Base-by-base conservation (phyloP, 176 grass and related monocot species). In the Musa itinerans region DNA sequence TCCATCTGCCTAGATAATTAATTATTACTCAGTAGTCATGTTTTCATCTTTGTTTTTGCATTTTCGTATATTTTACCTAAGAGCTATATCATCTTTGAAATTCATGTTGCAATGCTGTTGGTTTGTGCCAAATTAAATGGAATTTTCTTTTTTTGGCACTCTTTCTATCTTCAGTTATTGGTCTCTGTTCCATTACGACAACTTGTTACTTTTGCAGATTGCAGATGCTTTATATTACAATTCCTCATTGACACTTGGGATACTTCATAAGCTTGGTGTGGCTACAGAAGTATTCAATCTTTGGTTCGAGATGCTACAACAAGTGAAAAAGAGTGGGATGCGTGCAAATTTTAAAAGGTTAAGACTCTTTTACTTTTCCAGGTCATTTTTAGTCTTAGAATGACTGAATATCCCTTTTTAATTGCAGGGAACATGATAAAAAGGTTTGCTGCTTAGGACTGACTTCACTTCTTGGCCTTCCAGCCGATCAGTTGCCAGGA, bases 141-240 rank as follows among this genome's bases (percentile, higher is more conserved):
- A 19, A 16, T 70, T 70, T 70, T 17, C 2, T 20, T 68, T 29
- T 1, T 11, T 16, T 43, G 34, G 34, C 11, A 34, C 10, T 4
- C 29, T n/a, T 70, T 70, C 9, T 70, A 20, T 51, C 10, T 19
- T 22, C 48, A 13, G 9, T 17, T 3, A 14, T 19, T 9, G 1
- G 20, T 70, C 25, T 52, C 9, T 15, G 51, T 70, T 70, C 1
- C 10, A n/a, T 70, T 50, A 4, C 68, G 21, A 50, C 11, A 10
- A 70, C 50, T 19, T 70, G 48, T 22, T 50, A 0, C 48, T 70
- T 70, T 23, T 89, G 77, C 84, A 96, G 92, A 81, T 92, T 72
- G 86, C 92, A 81, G 87, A 92, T 89, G 88, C 86, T 11, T 63
- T 96, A 54, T 96, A 89, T 77, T 96, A 96, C 71, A 96, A 92